These are phyloP conservation scores for Kurtzmaniella fragi DNA, from an alignment of 805 yeast species.

Conservation along the genomic window DNA sequence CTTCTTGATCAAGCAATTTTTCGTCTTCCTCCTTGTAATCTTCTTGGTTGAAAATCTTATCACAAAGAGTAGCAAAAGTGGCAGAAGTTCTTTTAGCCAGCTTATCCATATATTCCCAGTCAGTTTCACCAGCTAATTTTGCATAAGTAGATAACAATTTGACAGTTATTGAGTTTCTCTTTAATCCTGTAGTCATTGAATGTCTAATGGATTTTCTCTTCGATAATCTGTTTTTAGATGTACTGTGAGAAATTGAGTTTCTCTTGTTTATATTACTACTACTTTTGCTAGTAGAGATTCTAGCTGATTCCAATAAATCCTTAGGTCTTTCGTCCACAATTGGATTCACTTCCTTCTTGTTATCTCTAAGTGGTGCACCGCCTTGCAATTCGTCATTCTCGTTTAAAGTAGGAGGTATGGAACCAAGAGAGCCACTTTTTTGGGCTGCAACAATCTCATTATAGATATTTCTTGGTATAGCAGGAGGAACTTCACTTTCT, in stretches of 20 bases:
- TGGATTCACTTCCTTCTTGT: conserved; percentile 6
- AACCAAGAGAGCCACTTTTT: conserved; percentile 16
- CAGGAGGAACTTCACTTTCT: conserved; percentile 16
- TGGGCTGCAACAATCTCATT: conserved; percentile 38
- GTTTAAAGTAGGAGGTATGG: conserved; percentile 38
- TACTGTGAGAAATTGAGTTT: conserved; percentile 20
- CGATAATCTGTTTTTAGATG: conserved; percentile 25
- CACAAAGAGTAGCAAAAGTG: conserved; percentile 74
- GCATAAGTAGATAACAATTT: conserved; percentile 71
- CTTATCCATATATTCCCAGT: conserved; percentile 65
- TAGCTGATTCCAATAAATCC: conserved; percentile 24
- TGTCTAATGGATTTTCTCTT: conserved; percentile 33
- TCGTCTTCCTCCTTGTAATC: conserved; percentile 46
- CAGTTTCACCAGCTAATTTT: conserved; percentile 57
- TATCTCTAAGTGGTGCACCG: conserved; percentile 3
- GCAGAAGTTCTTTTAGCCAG: conserved; percentile 74
- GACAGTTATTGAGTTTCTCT: conserved; percentile 67
- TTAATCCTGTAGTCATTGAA: conserved; percentile 43
- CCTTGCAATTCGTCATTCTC: conserved; percentile 26
- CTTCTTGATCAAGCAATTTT: conserved; percentile 37
- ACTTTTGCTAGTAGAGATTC: conserved; percentile 14
- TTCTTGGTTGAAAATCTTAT: conserved; percentile 70
- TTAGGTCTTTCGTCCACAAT: conserved; percentile 14
- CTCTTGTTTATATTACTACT: conserved; percentile 15
- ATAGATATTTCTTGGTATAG: conserved; percentile 39